Base-by-base conservation (phyloP, 139 green algal species). In the Eudorina sp. region DNA sequence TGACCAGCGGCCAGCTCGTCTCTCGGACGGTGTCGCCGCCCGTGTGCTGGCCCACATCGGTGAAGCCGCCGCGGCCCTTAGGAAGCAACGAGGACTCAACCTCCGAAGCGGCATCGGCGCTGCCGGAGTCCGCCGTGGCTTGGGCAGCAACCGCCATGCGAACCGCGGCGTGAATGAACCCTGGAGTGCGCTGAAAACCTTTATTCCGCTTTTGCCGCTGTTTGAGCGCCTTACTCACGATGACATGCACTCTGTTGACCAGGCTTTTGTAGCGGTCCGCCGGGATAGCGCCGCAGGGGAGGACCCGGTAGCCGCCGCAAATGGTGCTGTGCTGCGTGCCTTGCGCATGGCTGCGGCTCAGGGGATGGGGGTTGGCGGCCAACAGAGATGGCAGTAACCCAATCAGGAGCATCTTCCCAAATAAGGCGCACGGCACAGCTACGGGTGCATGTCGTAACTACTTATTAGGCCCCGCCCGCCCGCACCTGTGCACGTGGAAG, bases 41-140 rank as follows among this genome's bases (percentile, higher is more conserved):
- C 3, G 90, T 89, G 85, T 91, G 90, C 40, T 68, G 64, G 4
- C 90, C 85, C 34, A 92, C 90, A 53, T 92, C 90, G 1, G 80
- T 89, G 53, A 87, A 89, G 34, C 90, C 90, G 64, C 90, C 86
- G 0, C 64, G 53, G 0, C 85, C 58, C 70, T 72, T 23, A 8
- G 43, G 68, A n/a, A n/a, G 31, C 68, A 4, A n/a, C n/a, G 11
- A 19, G 16, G 40, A 25, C 70, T 58, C 18, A 34, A n/a, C 6
- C 18, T 68, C 18, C 58, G 27, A 21, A 38, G 2, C 13, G 55
- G 8, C 6, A 21, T 46, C 45, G 0, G 2, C 25, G n/a, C 53
- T 16, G 11, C 79, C 38, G 34, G 69, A 25, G 53, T 55, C 16
- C 29, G 46, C 29, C 38, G 29, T 55, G 38, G 14, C 11, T 1